Percentiles rank a stretch among this genome's conserved stretches.
Conservation (phyloP, 208 protist genomes). For the Blechomonas ayalai region DNA sequence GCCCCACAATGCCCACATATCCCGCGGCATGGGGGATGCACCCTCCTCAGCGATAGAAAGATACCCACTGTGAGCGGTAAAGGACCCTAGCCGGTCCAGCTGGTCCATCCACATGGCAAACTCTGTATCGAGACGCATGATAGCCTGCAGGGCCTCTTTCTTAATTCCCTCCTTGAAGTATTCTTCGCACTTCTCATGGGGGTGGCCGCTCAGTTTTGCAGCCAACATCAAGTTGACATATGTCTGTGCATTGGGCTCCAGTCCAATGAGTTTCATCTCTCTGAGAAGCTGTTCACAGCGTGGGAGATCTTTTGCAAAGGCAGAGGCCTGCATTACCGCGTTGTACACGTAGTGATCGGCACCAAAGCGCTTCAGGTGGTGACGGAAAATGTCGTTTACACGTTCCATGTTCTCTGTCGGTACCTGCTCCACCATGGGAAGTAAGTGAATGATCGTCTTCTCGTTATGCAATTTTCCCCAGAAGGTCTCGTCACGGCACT, state of each 20-base stretch:
- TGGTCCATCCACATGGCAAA: constrained; percentile 90
- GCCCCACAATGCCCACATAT: constrained; percentile 87
- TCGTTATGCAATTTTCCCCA: constrained; percentile 82
- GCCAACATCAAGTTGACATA: constrained; percentile 92
- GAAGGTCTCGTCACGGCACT: constrained; percentile 61
- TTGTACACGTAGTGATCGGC: constrained; percentile 91
- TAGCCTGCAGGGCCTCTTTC: constrained; percentile 39
- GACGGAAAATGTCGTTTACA: constrained; percentile 70
- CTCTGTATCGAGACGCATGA: constrained; percentile 86
- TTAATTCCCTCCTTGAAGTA: constrained; percentile 74
- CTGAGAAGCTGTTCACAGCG: constrained; percentile 57
- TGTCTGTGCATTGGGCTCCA: constrained; percentile 83
- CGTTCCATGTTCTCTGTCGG: constrained; percentile 53
- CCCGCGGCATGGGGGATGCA: constrained; percentile 69
- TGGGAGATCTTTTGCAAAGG: constrained; percentile 69
- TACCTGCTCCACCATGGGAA: constrained; percentile 74
- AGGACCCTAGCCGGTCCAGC: constrained; percentile 82
- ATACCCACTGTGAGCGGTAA: constrained; percentile 55
- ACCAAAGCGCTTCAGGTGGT: constrained; percentile 84
- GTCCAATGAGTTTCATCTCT: constrained; percentile 62
- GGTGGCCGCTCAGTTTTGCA: constrained; percentile 34
- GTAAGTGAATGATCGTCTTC: constrained; percentile 63
- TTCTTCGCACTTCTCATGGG: constrained; percentile 47
- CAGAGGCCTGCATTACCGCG: constrained; percentile 84
- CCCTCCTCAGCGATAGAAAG: constrained; percentile 81